Evolutionary conservation across 257 asterid genomes (phyloP).

Genomic region (Mentha longifolia): DNA sequence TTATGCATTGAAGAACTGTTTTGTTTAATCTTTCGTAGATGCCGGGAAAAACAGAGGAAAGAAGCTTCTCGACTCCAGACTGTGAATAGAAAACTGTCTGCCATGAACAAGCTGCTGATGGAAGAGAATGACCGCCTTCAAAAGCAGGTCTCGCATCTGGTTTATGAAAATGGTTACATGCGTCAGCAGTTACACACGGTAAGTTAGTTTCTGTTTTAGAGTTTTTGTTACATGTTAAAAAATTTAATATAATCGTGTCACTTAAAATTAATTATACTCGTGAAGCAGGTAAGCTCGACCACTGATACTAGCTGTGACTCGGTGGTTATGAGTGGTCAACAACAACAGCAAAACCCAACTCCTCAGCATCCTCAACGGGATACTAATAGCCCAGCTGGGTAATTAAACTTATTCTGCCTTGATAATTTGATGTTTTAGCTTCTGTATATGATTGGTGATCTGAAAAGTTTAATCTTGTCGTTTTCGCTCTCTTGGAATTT

Average conservation of each 20-base stretch:
- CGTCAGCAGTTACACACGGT: slow-evolving; percentile 79
- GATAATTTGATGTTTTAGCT: neutral
- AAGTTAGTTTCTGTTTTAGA: slow-evolving; percentile 32
- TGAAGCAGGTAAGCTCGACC: slow-evolving; percentile 69
- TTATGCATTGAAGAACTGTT: neutral
- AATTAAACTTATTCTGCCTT: slow-evolving; percentile 13
- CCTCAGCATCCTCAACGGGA: slow-evolving; percentile 88
- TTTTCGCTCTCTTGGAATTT: neutral
- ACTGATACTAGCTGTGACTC: slow-evolving; percentile 96
- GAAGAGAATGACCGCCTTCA: slow-evolving; percentile 97
- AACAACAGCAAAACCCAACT: slow-evolving; percentile 79
- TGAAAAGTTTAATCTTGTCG: neutral
- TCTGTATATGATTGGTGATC: neutral
- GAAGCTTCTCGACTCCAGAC: slow-evolving; percentile 87
- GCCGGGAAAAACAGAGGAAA: slow-evolving; percentile 94
- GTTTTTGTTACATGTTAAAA: neutral
- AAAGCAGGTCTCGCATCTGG: slow-evolving; percentile 87
- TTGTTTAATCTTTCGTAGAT: slow-evolving; percentile 41
- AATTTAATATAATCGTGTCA: neutral
- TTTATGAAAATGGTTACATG: slow-evolving; percentile 87
- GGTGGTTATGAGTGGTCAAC: slow-evolving; percentile 90
- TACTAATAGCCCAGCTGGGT: slow-evolving; percentile 99
- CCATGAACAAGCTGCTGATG: slow-evolving; percentile 94
- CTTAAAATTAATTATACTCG: neutral
- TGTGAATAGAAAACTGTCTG: slow-evolving; percentile 80